Conservation (phyloP, 192 early-diverging fungal genomes). For the Allomyces javanicus region DNA sequence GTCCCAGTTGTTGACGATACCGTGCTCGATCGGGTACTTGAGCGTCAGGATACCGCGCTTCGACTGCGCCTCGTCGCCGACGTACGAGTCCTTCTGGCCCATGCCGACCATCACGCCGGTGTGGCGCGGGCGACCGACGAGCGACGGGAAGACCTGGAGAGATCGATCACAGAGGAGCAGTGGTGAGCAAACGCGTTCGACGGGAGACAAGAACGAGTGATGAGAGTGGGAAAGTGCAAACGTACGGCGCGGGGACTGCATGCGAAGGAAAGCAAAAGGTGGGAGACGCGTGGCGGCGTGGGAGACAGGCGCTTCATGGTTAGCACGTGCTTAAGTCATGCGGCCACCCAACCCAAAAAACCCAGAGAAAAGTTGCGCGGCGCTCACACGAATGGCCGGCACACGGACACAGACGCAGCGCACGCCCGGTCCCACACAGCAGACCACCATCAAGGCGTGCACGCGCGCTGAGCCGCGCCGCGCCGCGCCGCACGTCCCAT, state of each 20-base stretch:
- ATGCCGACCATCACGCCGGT: slow-evolving; percentile 54
- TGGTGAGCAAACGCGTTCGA: slow-evolving; percentile 1
- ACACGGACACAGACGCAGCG: too few relatives aligned
- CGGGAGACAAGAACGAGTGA: slow-evolving; percentile 1
- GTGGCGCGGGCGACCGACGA: slow-evolving; percentile 49
- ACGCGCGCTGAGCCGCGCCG: too few relatives aligned
- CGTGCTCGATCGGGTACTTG: slow-evolving; percentile 55
- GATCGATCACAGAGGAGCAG: not conserved
- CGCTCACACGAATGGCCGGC: too few relatives aligned
- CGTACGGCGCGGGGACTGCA: slow-evolving; percentile 14
- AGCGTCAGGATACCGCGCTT: slow-evolving; percentile 49
- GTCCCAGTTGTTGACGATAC: slow-evolving; percentile 59
- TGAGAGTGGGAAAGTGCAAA: not conserved
- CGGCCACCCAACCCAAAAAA: too few relatives aligned
- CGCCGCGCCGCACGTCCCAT: too few relatives aligned
- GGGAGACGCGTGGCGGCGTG: too few relatives aligned
- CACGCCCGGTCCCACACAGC: too few relatives aligned
- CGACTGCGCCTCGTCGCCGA: slow-evolving; percentile 53
- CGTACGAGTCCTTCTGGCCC: slow-evolving; percentile 53
- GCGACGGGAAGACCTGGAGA: slow-evolving; percentile 33
- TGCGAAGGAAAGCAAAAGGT: too few relatives aligned
- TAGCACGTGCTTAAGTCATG: too few relatives aligned
- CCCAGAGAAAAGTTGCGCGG: too few relatives aligned
- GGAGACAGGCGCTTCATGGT: too few relatives aligned
- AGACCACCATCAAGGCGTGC: too few relatives aligned